These are phyloP conservation scores for Trichopus zeylanicus DNA, from an alignment of 116 monocot species.

Conservation along the genomic window DNA sequence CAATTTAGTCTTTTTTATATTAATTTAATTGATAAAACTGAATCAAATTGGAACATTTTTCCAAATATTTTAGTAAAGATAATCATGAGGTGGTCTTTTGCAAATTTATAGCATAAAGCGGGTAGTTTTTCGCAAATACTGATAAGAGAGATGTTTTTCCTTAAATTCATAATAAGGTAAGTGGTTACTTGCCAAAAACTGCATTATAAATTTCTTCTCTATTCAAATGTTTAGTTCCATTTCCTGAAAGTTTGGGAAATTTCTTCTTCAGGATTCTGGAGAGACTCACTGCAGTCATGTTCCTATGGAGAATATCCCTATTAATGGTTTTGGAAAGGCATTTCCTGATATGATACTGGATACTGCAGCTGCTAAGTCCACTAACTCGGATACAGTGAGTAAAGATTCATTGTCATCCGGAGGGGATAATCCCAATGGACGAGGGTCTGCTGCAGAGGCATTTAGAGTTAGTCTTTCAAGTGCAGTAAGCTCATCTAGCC, in stretches of 20 bases:
- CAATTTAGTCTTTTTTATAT: too few species aligned
- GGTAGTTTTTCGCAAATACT: too few species aligned
- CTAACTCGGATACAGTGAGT: conserved; percentile 25
- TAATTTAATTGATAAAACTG: too few species aligned
- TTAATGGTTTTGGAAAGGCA: conserved; percentile 53
- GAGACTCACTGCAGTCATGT: conserved; percentile 19
- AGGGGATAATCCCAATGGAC: conserved; percentile 43
- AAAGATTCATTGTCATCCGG: conserved; percentile 50
- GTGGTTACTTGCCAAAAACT: too few species aligned
- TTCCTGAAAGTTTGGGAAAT: neutral
- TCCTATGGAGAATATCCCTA: conserved; percentile 29
- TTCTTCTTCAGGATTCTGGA: conserved; percentile 40
- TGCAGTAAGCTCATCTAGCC: conserved; percentile 92
- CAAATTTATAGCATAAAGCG: too few species aligned
- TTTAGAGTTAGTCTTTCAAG: conserved; percentile 86
- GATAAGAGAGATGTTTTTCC: too few species aligned
- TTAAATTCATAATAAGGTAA: too few species aligned
- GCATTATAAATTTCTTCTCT: too few species aligned
- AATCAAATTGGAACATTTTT: too few species aligned
- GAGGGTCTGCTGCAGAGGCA: conserved; percentile 49
- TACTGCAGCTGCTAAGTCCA: conserved; percentile 27
- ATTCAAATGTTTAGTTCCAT: too few species aligned
- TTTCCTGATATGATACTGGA: conserved; percentile 69
- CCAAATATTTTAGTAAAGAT: too few species aligned
- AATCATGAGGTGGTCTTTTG: too few species aligned